Conservation (phyloP, 495 filamentous ascomycete species). For the Penicillium steckii region DNA sequence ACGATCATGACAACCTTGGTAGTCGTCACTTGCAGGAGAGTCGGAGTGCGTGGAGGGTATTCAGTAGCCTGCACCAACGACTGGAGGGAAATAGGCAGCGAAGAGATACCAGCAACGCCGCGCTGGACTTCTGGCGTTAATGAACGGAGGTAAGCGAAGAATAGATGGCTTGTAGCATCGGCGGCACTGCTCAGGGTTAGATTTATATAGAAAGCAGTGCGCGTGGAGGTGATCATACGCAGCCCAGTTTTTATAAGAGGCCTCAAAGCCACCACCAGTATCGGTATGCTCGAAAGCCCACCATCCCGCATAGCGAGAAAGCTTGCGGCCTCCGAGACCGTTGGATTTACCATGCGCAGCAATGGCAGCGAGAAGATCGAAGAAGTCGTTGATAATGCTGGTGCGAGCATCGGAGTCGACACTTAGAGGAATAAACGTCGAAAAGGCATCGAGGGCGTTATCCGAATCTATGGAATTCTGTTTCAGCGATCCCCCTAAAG, state of each 20-base stretch:
- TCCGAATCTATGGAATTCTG: conserved; percentile 91
- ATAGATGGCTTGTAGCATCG: conserved; percentile 93
- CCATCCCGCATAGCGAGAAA: conserved; percentile 95
- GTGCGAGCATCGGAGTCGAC: conserved; percentile 84
- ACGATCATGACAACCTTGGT: conserved; percentile 96
- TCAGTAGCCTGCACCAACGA: conserved; percentile 88
- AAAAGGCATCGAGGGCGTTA: conserved; percentile 88
- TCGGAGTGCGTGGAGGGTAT: conserved; percentile 83
- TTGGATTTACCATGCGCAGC: conserved; percentile 87
- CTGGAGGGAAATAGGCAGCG: conserved; percentile 85
- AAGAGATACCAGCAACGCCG: conserved; percentile 71
- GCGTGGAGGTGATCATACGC: conserved; percentile 38
- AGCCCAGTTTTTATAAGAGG: conserved; percentile 86
- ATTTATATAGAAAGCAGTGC: neutral
- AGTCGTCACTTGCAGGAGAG: conserved; percentile 74
- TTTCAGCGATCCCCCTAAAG: no score
- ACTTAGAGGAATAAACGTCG: conserved; percentile 93
- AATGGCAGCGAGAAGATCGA: conserved; percentile 84
- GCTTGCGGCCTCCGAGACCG: conserved; percentile 87
- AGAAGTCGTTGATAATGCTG: conserved; percentile 93
- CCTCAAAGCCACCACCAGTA: conserved; percentile 85
- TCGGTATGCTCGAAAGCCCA: conserved; percentile 96
- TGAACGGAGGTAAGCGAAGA: conserved; percentile 95
- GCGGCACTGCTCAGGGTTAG: conserved; percentile 63
- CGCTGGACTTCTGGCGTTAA: conserved; percentile 73